Base-by-base conservation (phyloP, 176 grass and related monocot species). In the Triticum timopheevii region DNA sequence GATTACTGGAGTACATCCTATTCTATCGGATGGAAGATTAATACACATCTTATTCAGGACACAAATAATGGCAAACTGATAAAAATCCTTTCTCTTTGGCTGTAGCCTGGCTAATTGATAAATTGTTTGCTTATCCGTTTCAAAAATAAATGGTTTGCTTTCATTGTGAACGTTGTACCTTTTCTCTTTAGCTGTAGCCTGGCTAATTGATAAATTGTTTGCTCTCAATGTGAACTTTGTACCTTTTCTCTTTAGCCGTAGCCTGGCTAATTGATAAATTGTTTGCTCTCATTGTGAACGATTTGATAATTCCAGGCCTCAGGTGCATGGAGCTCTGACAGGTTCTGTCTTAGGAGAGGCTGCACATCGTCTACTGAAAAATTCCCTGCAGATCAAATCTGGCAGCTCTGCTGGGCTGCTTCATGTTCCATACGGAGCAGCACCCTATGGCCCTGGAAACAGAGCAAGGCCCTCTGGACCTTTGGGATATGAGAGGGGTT, bases 311-410 rank as follows among this genome's bases (percentile, higher is more conserved):
- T 81, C 63, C 92, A 98, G 96, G 86, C 86, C 86, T 81, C 96
- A 92, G 64, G 90, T 99, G 65, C 88, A 80, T 66, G 97, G 97
- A 78, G 94, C 92, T 71, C 90, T 99, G 23, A 94, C 94, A 71
- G 94, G 94, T 25, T 90, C 88, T 90, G 76, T 94, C 67, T 87
- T 99, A 72, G 97, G 94, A 81, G 89, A 86, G 85, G 97, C 94
- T 78, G 93, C 97, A 74, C 97, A 99, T 84, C 92, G 97, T 71
- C 90, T 99, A 61, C 82, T 99, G 45, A 99, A 88, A 94, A 96
- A 99, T 62, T 96, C 97, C 50, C 82, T 99, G 36, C 94, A 99
- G 85, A 91, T 88, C 4, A 99, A 86, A 89, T 89, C 94, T 28
- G 85, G 87, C 83, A 90, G 36, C 47, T 82, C 88, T 88, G 85